Evolutionary conservation across 352 stramenopile genomes (phyloP), one percentile per base, ranked within the genome.

Genomic region (Pythium monospermum): DNA sequence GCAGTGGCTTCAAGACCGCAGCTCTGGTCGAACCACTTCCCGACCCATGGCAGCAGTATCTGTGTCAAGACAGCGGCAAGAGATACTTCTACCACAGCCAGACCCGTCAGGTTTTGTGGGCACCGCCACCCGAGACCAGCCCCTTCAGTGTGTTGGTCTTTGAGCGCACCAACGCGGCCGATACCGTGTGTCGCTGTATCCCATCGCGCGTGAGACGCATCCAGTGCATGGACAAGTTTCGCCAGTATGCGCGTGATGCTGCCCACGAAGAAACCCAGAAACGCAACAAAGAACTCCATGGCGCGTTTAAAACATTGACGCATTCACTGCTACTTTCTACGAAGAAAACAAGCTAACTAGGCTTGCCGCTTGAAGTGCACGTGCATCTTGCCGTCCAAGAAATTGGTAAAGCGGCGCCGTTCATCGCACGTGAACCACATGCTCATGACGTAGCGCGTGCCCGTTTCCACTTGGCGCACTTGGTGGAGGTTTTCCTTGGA

Each of bases 341-440:
- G n/a, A n/a, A n/a, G 59, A 35, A 62, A 53, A 3, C 40, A 41
- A 42, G 21, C 10, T 15, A 23, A 50, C 7, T 33, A 26, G 26
- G 85, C 69, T 31, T 78, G 49, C 25, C 74, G 74, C 64, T 75
- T 83, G 51, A 84, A 88, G 22, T 74, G 73, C 33, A 83, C 73
- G 65, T 89, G 78, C 72, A 88, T 87, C 44, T 81, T 75, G 37
- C 86, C 86, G 47, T 96, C 87, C 31, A 97, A 62, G 42, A 97
- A 97, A 54, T 93, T 95, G n/a, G 75, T 67, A 54, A 96, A 96
- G 25, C 82, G 58, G 38, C 85, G 85, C 27, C 64, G 65, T 44
- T 77, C 59, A 59, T 97, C 83, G 61, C 89, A 97, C n/a, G 87
- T 89, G 58, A 97, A 97, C 90, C 90, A 97, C 64, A 97, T 89